These are phyloP conservation scores for Taphrina populina DNA, from an alignment of 1,139 yeast genomes.

Conservation along the genomic window DNA sequence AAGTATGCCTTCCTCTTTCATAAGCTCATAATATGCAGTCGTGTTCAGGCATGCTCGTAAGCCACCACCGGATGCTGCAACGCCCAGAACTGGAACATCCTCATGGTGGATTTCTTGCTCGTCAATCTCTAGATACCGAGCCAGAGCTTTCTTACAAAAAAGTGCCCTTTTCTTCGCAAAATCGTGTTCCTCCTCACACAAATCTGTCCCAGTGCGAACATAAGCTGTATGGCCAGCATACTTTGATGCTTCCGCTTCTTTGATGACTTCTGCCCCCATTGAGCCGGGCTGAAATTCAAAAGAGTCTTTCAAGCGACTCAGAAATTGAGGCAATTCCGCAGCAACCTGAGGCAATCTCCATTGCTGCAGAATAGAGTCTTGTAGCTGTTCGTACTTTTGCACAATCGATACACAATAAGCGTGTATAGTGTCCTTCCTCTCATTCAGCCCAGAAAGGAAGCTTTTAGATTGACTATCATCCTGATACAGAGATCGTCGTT, in stretches of 20 bases:
- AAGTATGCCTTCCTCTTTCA: conserved; percentile 38
- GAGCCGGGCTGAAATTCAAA: conserved; percentile 24
- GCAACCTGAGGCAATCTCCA: conserved; percentile 8
- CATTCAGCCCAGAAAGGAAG: conserved; percentile 2
- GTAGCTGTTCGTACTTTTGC: background rate
- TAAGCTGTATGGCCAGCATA: conserved; percentile 36
- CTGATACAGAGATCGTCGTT: background rate
- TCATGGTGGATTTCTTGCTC: conserved; percentile 37
- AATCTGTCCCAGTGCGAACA: conserved; percentile 38
- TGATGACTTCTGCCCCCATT: conserved; percentile 37
- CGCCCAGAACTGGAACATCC: conserved; percentile 40
- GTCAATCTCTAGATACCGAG: conserved; percentile 38
- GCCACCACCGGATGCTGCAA: conserved; percentile 42
- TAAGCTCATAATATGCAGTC: conserved; percentile 38
- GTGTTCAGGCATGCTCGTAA: conserved; percentile 40
- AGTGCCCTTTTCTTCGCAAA: conserved; percentile 36
- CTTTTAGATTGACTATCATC: conserved; percentile 1
- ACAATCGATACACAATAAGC: background rate
- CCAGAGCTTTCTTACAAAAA: conserved; percentile 37
- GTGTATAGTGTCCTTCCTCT: background rate
- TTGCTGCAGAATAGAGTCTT: background rate
- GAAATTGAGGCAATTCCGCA: background rate
- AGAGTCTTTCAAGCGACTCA: conserved; percentile 1
- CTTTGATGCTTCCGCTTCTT: conserved; percentile 34
- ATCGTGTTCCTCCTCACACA: conserved; percentile 37